Conservation (phyloP, 345 rosid genomes). For the Corchorus olitorius region DNA sequence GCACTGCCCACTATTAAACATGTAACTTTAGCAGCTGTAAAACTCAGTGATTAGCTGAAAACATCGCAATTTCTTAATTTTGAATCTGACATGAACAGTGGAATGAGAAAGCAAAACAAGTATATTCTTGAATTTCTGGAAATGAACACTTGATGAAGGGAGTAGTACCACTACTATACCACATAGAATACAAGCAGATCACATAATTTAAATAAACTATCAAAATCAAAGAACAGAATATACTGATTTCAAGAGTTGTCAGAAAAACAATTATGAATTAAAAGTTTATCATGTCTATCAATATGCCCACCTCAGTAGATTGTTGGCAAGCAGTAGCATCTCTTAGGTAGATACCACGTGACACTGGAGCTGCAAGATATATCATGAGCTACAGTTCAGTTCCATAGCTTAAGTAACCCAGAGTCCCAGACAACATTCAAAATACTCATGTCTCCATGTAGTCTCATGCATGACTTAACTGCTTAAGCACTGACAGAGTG, state of each 20-base stretch:
- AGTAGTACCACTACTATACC: neutral
- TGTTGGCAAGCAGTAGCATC: conserved; percentile 69
- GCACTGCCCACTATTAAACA: conserved; percentile 83
- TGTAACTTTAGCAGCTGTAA: conserved; percentile 23
- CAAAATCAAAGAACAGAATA: conserved; percentile 6
- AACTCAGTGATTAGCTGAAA: conserved; percentile 20
- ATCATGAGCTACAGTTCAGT: conserved; percentile 13
- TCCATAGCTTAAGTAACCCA: neutral
- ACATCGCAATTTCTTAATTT: conserved; percentile 3
- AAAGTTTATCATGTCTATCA: conserved; percentile 18
- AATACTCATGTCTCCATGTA: neutral
- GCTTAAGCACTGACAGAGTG: neutral
- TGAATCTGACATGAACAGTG: neutral
- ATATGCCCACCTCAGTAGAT: conserved; percentile 69
- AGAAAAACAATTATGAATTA: neutral
- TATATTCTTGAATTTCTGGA: neutral
- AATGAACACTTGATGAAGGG: neutral
- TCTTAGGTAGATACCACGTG: conserved; percentile 91
- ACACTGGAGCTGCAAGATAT: conserved; percentile 63
- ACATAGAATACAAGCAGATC: no score
- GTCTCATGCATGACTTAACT: neutral
- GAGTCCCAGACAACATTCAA: neutral
- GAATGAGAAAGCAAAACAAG: neutral
- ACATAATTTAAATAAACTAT: neutral
- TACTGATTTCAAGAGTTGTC: neutral